Evolutionary conservation across 192 early-diverging fungal genomes (phyloP), one percentile per base, ranked within the genome.

Genomic region (Coemansia umbellata): DNA sequence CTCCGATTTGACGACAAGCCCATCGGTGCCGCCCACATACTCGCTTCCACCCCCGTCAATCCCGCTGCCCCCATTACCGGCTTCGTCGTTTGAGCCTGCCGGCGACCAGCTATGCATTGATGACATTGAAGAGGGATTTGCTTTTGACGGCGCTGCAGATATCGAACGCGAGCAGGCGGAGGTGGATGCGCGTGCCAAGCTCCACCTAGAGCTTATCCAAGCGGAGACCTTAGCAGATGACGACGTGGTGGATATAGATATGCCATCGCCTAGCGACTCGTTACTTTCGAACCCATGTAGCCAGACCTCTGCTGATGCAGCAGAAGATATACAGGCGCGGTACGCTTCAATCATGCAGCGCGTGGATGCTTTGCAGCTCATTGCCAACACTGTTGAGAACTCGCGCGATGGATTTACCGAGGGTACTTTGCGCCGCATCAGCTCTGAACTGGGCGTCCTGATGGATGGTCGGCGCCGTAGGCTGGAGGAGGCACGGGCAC

Each of bases 331-430:
- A 35, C 51, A 54, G 30, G 59, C n/a, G 40, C 52, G 51, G 21
- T 61, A 55, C 33, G 35, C 56, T 18, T 66, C 63, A 15, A 50
- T 78, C 1, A 18, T 58, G 19, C 42, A 67, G 57, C 58, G 68
- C 22, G 11, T 78, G 5, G 52, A 66, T 19, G 68, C 68, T 23
- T 42, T 71, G 35, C 51, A 66, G 64, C 56, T 78, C 27, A 78
- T 78, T 40, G 45, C 63, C 31, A 78, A 78, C 37, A 78, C 74
- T 1, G 63, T 58, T 3, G 68, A 69, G 49, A 78, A 78, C 57
- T 66, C 74, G 31, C 67, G 74, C 31, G 68, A 70, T 31, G 74
- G 74, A 6, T 47, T 58, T 13, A 58, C 63, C 1, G 54, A 67
- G 11, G 50, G 63, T 24, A 63, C 63, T 0, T 28, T 78, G 64